Evolutionary conservation across 2,329 filamentous ascomycete genomes (phyloP).

Genomic region (Claviceps purpurea): DNA sequence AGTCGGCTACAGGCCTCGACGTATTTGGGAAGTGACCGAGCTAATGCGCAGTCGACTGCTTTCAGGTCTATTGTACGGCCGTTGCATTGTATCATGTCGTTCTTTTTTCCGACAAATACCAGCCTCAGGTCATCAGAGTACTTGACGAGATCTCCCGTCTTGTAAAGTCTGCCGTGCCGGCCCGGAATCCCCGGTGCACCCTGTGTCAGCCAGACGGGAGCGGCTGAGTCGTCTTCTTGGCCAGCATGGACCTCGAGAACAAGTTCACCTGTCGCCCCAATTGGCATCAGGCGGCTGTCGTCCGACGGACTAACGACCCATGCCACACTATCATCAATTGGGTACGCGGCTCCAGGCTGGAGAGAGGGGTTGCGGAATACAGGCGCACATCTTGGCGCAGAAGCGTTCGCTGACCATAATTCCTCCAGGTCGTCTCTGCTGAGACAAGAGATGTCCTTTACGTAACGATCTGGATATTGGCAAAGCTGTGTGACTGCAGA

Average conservation of each 20-base stretch:
- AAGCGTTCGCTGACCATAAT: conserved; percentile 18
- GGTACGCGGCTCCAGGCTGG: conserved; percentile 12
- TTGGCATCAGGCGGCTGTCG: conserved; percentile 13
- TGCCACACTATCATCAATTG: conserved; percentile 9
- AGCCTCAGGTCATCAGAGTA: conserved; percentile 13
- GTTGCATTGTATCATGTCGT: conserved; percentile 11
- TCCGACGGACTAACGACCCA: conserved; percentile 18
- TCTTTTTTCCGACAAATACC: conserved; percentile 12
- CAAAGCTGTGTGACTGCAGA: conserved; percentile 36
- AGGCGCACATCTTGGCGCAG: conserved; percentile 8
- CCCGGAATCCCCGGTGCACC: conserved; percentile 8
- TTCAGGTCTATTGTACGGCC: conserved; percentile 14
- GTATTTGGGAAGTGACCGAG: conserved; percentile 10
- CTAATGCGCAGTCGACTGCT: conserved; percentile 12
- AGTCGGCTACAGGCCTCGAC: conserved; percentile 8
- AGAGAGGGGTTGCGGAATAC: conserved; percentile 9
- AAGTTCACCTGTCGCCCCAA: conserved; percentile 22
- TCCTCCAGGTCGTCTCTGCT: conserved; percentile 22
- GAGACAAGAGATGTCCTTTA: conserved; percentile 23
- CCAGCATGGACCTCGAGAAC: conserved; percentile 22
- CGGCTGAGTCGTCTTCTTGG: conserved; percentile 4
- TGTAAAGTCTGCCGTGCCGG: conserved; percentile 12
- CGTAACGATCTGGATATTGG: conserved; percentile 14
- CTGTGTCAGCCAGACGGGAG: conserved; percentile 13
- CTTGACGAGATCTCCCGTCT: conserved; percentile 14